Conservation (phyloP, 2,329 filamentous ascomycete genomes). For the Neonectria neomacrospora region DNA sequence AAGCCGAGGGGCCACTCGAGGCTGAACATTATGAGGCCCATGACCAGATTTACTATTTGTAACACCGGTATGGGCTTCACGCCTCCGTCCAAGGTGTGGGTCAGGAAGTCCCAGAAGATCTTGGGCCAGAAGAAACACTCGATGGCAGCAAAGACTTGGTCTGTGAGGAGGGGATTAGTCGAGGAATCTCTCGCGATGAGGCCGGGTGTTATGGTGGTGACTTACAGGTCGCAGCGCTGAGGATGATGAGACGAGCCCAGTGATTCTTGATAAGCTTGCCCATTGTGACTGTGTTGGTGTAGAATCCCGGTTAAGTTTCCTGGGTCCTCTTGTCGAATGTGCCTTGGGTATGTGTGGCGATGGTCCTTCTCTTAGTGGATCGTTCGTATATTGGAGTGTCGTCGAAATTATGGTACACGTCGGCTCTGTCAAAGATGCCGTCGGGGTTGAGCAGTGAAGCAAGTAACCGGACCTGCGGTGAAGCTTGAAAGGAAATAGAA, state of each 20-base stretch:
- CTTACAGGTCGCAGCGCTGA: constrained; percentile 83
- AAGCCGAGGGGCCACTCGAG: constrained; percentile 91
- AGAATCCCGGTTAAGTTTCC: constrained; percentile 26
- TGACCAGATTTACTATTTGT: constrained; percentile 88
- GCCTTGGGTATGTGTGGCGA: constrained; percentile 12
- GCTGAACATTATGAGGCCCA: constrained; percentile 80
- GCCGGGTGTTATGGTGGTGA: constrained; percentile 23
- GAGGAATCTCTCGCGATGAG: constrained; percentile 10
- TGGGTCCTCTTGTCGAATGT: constrained; percentile 19
- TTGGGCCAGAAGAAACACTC: constrained; percentile 98
- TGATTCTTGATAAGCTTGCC: constrained; percentile 99
- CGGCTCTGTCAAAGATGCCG: constrained; percentile 45
- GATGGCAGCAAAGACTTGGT: constrained; percentile 86
- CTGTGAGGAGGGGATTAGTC: constrained; percentile 59
- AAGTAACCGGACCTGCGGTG: constrained; percentile 66
- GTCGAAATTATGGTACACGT: constrained; percentile 28
- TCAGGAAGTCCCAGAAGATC: constrained; percentile 97
- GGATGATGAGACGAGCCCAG: constrained; percentile 93
- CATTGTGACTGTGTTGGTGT: constrained; percentile 66
- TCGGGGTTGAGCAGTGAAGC: constrained; percentile 47
- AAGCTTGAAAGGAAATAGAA: constrained; percentile 22
- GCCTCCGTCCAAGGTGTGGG: constrained; percentile 85
- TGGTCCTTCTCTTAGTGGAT: constrained; percentile 8
- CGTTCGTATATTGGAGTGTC: background rate
- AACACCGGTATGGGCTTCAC: constrained; percentile 90